Conservation (phyloP, 441 rosid species). For the Gossypium aridum region DNA sequence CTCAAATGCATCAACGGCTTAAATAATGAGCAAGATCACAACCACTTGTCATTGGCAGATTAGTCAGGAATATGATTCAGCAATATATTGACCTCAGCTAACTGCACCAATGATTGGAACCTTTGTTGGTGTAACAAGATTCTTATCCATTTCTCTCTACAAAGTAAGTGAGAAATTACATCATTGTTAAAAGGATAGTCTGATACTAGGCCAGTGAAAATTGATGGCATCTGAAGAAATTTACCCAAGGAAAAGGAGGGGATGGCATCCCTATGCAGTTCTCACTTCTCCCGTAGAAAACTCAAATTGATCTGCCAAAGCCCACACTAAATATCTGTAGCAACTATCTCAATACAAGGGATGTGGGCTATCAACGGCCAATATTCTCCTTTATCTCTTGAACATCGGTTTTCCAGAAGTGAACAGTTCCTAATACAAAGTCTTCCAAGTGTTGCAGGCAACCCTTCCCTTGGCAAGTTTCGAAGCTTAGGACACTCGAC, state of each 20-base stretch:
- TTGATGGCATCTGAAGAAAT: not conserved
- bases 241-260: not conserved
- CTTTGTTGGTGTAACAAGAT: not conserved
- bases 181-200: not conserved
- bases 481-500: not conserved
- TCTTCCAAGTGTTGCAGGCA: constrained; percentile 8
- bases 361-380: constrained; percentile 5
- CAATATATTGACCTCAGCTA: not conserved
- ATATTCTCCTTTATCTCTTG: constrained; percentile 2
- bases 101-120: not conserved
- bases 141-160: not conserved
- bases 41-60: too few species aligned
- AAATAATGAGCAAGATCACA: too few species aligned
- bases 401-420: not conserved
- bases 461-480: not conserved
- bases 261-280: not conserved
- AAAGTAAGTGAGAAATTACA: not conserved
- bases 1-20: too few species aligned
- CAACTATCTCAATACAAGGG: not conserved
- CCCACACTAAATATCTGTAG: not conserved
- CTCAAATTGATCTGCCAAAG: not conserved
- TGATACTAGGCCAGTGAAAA: not conserved
- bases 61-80: too few species aligned
- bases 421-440: not conserved
- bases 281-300: not conserved